Percentiles rank a stretch among this genome's conserved stretches.
Conservation (phyloP, 2,329 filamentous ascomycete species). For the Ascochyta clinopodiicola region DNA sequence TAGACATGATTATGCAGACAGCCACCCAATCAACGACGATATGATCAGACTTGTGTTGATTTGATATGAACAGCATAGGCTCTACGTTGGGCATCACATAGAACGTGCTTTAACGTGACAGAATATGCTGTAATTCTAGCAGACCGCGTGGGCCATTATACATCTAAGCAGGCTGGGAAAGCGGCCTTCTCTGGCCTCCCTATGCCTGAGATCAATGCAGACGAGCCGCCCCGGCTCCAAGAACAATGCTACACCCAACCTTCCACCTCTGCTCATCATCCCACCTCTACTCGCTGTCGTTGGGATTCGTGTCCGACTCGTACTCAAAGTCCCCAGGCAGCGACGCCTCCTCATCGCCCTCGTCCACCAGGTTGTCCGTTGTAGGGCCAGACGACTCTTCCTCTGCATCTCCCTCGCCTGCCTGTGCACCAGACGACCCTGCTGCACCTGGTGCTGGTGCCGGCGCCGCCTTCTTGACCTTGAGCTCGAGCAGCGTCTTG, state of each 20-base stretch:
- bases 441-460: conserved; percentile 54
- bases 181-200: conserved; percentile 34
- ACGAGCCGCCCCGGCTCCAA: conserved; percentile 13
- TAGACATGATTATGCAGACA: background rate
- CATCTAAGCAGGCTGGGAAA: conserved; percentile 40
- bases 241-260: background rate
- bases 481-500: conserved; percentile 86
- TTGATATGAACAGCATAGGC: no score
- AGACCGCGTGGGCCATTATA: conserved; percentile 33
- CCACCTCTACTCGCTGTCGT: conserved; percentile 44
- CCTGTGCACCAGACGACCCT: conserved; percentile 43
- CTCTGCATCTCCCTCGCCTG: conserved; percentile 54
- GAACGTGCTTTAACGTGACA: no score
- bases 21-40: background rate
- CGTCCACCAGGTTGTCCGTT: conserved; percentile 79
- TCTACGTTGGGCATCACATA: no score
- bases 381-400: background rate
- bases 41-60: no score
- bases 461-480: conserved; percentile 76
- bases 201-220: conserved; percentile 31
- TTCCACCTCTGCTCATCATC: conserved; percentile 10
- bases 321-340: conserved; percentile 79
- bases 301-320: conserved; percentile 68
- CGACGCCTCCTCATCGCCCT: conserved; percentile 78
- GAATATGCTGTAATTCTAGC: conserved; percentile 16